Base-by-base conservation (phyloP, 2,329 filamentous ascomycete genomes). In the Thermothelomyces thermophilus region DNA sequence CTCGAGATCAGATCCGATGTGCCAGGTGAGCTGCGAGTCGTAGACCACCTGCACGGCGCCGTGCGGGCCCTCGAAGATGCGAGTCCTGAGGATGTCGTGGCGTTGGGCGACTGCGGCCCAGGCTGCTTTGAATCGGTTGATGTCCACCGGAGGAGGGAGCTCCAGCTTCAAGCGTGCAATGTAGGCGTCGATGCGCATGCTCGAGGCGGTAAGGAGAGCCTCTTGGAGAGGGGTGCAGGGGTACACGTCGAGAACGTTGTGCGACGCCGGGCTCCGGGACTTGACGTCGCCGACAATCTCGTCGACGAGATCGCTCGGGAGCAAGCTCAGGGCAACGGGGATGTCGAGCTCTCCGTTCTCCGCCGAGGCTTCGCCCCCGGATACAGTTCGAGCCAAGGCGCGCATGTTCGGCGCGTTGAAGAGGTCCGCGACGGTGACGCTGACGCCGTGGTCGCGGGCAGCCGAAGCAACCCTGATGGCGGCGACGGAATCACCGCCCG, bases 401-500 rank as follows among this genome's bases (percentile, higher is more conserved):
- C 48, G 48, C 22, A 51, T 46, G 8, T 36, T 46, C 5, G 48
- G n/a, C 7, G 48, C 24, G 24, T 42, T 67, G 51, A 77, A 74
- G 37, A 75, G 68, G 41, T 67, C 67, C 1, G 70, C 70, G 1
- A 76, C 72, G 1, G 69, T 72, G 40, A 75, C 54, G 0, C 62
- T 50, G 4, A 75, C 55, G 2, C 66, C 64, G 5, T 64, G 60
- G 3, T 65, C 64, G 64, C 3, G 72, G 20, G 41, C 70, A 67
- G 42, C 65, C 1, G 71, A 67, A 1, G 75, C 71, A 3, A 76
- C 64, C 48, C 65, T 72, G 73, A 77, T 77, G 2, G 73, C 73
- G 14, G 68, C 64, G 1, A 76, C 63, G 0, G 73, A 77, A 60
- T 77, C 73, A 6, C 74, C 73, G 2, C 72, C 73, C 2, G 74